Conservation (phyloP, 257 asterid genomes). For the Petunia axillaris region DNA sequence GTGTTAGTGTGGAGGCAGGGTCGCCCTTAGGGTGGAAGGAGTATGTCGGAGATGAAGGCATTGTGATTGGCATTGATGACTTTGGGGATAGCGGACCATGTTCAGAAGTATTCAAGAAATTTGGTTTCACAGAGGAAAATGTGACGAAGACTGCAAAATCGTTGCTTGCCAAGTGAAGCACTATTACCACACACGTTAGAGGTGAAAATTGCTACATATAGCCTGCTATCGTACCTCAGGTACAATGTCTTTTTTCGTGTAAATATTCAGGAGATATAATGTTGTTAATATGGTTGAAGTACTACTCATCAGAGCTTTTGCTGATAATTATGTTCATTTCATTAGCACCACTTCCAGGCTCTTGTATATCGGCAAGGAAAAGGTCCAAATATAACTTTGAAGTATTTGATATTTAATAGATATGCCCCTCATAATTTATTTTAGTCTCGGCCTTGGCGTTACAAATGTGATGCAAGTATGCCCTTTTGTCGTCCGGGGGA, state of each 20-base stretch:
- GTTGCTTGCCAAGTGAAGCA: slow-evolving; percentile 38
- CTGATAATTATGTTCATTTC: too few species aligned
- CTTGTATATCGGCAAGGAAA: too few species aligned
- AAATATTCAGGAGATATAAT: too few species aligned
- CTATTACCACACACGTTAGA: neutral
- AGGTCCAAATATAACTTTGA: too few species aligned
- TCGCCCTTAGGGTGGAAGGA: slow-evolving; percentile 64
- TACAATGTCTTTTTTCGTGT: too few species aligned
- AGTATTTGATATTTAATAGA: too few species aligned
- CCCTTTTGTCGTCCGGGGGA: too few species aligned
- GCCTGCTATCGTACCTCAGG: too few species aligned
- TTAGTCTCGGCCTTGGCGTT: too few species aligned
- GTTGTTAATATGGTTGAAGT: neutral
- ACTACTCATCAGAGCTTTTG: neutral
- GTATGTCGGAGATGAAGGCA: slow-evolving; percentile 50
- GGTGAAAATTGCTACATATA: neutral
- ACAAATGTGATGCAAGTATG: too few species aligned
- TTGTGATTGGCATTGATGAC: slow-evolving; percentile 44
- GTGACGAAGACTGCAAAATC: slow-evolving; percentile 40
- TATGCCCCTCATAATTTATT: too few species aligned
- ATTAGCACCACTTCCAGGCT: too few species aligned
- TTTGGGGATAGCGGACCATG: slow-evolving; percentile 58
- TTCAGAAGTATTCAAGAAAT: slow-evolving; percentile 46
- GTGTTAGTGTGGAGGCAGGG: slow-evolving; percentile 58
- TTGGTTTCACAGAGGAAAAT: slow-evolving; percentile 54